phyloP scores from a whole-genome alignment of 495 filamentous ascomycete species.

The Coniosporium apollinis region DNA sequence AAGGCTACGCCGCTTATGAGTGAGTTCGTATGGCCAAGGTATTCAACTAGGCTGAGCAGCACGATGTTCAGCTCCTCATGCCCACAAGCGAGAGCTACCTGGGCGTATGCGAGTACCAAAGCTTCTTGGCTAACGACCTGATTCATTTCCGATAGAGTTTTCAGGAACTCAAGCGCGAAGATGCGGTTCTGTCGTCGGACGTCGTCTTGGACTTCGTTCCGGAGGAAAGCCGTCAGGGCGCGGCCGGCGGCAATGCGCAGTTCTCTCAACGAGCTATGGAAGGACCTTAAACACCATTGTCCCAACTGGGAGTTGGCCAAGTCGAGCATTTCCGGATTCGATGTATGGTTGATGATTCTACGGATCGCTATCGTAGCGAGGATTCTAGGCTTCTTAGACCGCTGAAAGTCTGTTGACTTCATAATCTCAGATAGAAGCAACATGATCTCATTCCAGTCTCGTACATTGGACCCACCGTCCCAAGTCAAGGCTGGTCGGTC shows the following conservation, averaged over 20 bases:
- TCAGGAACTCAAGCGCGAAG: conserved; percentile 49
- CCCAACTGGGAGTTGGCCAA: conserved; percentile 48
- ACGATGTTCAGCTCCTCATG: conserved; percentile 77
- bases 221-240: conserved; percentile 49
- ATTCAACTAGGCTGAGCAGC: conserved; percentile 66
- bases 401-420: conserved; percentile 37
- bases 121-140: conserved; percentile 56
- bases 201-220: conserved; percentile 27
- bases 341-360: conserved; percentile 47
- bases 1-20: conserved; percentile 65
- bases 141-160: conserved; percentile 47
- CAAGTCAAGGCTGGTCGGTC: too few species aligned
- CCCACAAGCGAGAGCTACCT: conserved; percentile 51
- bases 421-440: conserved; percentile 39
- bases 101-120: conserved; percentile 66
- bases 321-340: conserved; percentile 38
- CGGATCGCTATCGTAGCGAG: conserved; percentile 55
- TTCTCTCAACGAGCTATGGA: conserved; percentile 71
- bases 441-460: too few species aligned
- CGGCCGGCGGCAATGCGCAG: conserved; percentile 66
- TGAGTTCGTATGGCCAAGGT: conserved; percentile 66
- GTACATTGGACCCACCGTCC: too few species aligned
- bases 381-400: conserved; percentile 45
- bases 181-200: conserved; percentile 47
- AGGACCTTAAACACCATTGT: conserved; percentile 62